A percentile compares a stretch with the other conserved stretches of the same genome.
These are phyloP conservation scores for Gaeumannomyces sp. DNA, from an alignment of 2,329 filamentous ascomycete genomes.

Conservation along the genomic window DNA sequence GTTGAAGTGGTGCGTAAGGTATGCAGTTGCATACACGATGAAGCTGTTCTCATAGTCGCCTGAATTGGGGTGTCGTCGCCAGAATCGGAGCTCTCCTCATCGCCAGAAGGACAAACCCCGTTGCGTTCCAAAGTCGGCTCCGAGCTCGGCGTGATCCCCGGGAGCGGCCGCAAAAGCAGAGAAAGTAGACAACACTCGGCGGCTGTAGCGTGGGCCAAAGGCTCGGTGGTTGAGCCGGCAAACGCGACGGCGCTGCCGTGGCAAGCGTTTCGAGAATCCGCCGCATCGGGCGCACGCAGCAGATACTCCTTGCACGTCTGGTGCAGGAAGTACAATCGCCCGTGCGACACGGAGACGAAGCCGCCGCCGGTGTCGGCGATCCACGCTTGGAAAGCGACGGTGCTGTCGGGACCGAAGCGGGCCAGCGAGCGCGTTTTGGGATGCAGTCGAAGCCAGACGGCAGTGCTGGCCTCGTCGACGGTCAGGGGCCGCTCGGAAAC, in stretches of 20 bases:
- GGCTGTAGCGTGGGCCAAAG: background rate
- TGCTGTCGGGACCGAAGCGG: background rate
- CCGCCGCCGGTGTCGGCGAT: background rate
- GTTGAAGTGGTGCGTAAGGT: background rate
- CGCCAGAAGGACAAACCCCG: no score
- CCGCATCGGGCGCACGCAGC: background rate
- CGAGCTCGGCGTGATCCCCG: background rate
- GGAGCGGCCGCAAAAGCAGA: background rate
- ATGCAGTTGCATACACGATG: background rate
- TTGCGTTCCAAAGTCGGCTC: no score
- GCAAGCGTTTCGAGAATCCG: background rate
- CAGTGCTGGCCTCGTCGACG: background rate
- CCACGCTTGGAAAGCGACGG: background rate
- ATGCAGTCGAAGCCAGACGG: background rate
- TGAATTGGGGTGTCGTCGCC: background rate
- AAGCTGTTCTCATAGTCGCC: background rate
- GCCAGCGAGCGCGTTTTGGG: background rate
- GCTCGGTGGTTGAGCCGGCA: background rate
- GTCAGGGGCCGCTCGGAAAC: background rate
- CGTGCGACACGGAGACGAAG: background rate
- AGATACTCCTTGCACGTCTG: conserved; percentile 3
- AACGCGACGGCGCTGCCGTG: background rate
- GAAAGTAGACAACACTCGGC: conserved; percentile 1
- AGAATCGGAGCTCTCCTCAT: background rate
- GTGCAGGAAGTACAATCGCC: background rate